phyloP scores from a whole-genome alignment of 495 filamentous ascomycete genomes.

The Xanthoparmelia taractica region DNA sequence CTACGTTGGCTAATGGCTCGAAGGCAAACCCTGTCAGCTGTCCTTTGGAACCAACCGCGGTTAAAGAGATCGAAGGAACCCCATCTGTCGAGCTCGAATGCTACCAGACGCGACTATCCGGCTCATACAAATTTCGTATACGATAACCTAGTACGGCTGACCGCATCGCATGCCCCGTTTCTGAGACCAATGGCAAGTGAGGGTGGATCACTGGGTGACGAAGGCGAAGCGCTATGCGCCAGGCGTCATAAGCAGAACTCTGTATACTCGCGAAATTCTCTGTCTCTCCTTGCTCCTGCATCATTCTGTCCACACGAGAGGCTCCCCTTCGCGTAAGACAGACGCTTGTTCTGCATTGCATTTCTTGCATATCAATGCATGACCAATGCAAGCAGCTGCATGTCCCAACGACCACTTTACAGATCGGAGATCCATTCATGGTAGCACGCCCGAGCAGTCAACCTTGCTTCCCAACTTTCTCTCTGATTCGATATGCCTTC shows the following conservation, averaged over 20 bases:
- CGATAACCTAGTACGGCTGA: slow-evolving; percentile 3
- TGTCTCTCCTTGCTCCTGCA: not conserved
- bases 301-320: not conserved
- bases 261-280: slow-evolving; percentile 5
- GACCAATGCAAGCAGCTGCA: slow-evolving; percentile 6
- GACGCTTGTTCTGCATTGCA: slow-evolving; percentile 4
- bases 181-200: slow-evolving; percentile 12
- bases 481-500: slow-evolving; percentile 12
- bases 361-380: not conserved
- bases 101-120: slow-evolving; percentile 16
- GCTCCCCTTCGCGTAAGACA: slow-evolving; percentile 3
- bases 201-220: not conserved
- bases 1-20: not conserved
- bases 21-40: not conserved
- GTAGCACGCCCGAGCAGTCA: not conserved
- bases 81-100: not conserved
- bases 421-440: slow-evolving; percentile 13
- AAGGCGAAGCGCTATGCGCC: slow-evolving; percentile 20
- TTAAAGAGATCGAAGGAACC: slow-evolving; percentile 4
- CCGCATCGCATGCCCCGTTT: slow-evolving; percentile 12
- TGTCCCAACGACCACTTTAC: not conserved
- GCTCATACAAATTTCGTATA: slow-evolving; percentile 1
- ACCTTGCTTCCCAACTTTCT: not conserved
- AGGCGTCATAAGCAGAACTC: slow-evolving; percentile 14
- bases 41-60: not conserved